Evolutionary conservation across 805 yeast species (phyloP).

Genomic region (Zygosaccharomyces siamensis): DNA sequence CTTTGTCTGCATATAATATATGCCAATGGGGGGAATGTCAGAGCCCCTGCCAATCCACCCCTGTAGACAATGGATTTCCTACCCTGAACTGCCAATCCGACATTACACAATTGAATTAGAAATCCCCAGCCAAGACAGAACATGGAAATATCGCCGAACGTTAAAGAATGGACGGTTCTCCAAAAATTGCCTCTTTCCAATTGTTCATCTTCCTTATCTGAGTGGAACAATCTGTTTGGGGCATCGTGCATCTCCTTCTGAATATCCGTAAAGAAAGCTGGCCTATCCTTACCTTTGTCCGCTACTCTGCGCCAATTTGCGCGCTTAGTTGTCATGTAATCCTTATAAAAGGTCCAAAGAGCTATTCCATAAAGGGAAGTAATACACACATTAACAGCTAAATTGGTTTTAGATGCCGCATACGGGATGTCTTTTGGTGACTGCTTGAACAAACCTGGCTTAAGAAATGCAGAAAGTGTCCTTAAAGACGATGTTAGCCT

Average conservation of each 20-base stretch:
- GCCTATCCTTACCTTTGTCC: slow-evolving; percentile 5
- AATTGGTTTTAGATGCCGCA: slow-evolving; percentile 13
- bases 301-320: slow-evolving; percentile 5
- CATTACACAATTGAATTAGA: slow-evolving; percentile 20
- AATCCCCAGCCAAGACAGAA: slow-evolving; percentile 23
- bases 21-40: slow-evolving; percentile 18
- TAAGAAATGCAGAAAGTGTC: background rate
- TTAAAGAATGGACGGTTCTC: slow-evolving; percentile 16
- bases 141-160: slow-evolving; percentile 22
- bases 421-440: slow-evolving; percentile 14
- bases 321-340: slow-evolving; percentile 13
- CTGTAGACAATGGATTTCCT: slow-evolving; percentile 17
- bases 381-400: slow-evolving; percentile 15
- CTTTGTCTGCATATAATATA: slow-evolving; percentile 10
- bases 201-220: slow-evolving; percentile 9
- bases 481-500: slow-evolving; percentile 6
- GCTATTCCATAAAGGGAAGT: slow-evolving; percentile 22
- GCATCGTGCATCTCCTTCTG: slow-evolving; percentile 16
- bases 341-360: slow-evolving; percentile 21
- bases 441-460: slow-evolving; percentile 1
- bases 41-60: slow-evolving; percentile 16
- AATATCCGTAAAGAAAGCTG: slow-evolving; percentile 7
- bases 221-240: slow-evolving; percentile 16
- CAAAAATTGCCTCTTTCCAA: slow-evolving; percentile 9
- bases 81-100: slow-evolving; percentile 19